Percentiles rank a stretch among this genome's conserved stretches.
These are phyloP conservation scores for Leccinellum rugosiceps DNA, from an alignment of 768 basidiomycete genomes.

Conservation along the genomic window DNA sequence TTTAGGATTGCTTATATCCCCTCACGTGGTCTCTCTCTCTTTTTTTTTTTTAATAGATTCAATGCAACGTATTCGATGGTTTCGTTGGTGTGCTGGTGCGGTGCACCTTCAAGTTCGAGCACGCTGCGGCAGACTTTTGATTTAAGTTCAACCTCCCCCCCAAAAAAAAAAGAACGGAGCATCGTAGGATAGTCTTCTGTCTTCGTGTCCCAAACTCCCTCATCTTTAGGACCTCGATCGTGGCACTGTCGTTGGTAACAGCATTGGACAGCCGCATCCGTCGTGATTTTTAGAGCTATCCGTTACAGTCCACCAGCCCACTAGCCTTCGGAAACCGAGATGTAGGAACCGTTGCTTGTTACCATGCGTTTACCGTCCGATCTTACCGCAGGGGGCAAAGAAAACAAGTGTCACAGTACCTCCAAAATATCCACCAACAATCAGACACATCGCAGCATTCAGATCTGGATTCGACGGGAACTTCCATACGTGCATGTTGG, in stretches of 20 bases:
- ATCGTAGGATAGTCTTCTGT: neutral
- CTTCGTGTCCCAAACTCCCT: neutral
- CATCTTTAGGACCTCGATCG: conserved; percentile 6
- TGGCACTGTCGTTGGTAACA: conserved; percentile 11
- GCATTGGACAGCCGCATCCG: neutral
- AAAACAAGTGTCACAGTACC: neutral
- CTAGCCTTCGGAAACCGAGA: conserved; percentile 9
- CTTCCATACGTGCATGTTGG: neutral
- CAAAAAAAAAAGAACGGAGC: neutral
- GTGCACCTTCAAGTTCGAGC: neutral
- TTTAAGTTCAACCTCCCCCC: neutral
- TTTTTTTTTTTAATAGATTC: neutral
- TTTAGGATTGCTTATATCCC: neutral
- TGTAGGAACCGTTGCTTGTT: conserved; percentile 1
- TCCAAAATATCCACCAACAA: neutral
- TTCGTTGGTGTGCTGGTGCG: neutral
- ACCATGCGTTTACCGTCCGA: conserved; percentile 5
- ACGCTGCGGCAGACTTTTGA: neutral
- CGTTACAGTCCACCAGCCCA: neutral
- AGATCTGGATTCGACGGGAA: conserved; percentile 1
- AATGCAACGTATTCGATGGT: neutral
- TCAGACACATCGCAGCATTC: neutral
- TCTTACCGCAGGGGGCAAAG: conserved; percentile 1
- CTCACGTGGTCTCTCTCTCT: neutral
- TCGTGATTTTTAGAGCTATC: neutral